Evolutionary conservation across 116 monocot species (phyloP).

Genomic region (Posidonia oceanica): DNA sequence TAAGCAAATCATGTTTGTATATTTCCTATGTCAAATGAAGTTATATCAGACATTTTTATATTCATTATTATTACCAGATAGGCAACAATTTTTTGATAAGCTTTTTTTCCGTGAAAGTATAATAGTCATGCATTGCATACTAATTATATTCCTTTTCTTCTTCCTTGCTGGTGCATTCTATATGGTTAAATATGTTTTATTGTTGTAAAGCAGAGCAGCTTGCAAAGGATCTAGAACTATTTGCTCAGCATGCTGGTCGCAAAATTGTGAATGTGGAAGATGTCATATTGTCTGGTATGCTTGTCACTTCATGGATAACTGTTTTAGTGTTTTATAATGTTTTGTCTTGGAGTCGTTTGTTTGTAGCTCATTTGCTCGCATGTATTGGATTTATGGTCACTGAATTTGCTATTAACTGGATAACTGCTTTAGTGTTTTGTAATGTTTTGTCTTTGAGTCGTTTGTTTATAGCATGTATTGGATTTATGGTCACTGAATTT

Average conservation of each 20-base stretch:
- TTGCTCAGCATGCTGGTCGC: conserved; percentile 84
- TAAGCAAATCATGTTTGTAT: no score
- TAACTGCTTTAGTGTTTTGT: background rate
- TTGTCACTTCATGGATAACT: background rate
- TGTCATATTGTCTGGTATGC: conserved; percentile 70
- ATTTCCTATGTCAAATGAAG: no score
- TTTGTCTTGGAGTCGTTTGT: no score
- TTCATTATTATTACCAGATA: no score
- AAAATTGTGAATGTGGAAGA: conserved; percentile 91
- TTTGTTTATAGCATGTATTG: no score
- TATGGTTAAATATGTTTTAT: background rate
- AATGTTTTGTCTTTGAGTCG: background rate
- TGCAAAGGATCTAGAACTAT: conserved; percentile 75
- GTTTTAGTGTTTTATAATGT: background rate
- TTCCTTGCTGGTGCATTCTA: background rate
- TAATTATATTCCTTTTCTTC: background rate
- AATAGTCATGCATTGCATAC: background rate
- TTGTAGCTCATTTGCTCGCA: no score
- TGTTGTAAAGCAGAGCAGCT: conserved; percentile 50
- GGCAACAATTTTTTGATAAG: no score
- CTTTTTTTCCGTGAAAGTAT: background rate
- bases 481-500: no score
- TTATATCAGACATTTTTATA: no score
- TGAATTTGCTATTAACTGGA: no score
- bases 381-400: no score